phyloP scores from a whole-genome alignment of 371 early-diverging fungal genomes.

The Phascolomyces articulosus region DNA sequence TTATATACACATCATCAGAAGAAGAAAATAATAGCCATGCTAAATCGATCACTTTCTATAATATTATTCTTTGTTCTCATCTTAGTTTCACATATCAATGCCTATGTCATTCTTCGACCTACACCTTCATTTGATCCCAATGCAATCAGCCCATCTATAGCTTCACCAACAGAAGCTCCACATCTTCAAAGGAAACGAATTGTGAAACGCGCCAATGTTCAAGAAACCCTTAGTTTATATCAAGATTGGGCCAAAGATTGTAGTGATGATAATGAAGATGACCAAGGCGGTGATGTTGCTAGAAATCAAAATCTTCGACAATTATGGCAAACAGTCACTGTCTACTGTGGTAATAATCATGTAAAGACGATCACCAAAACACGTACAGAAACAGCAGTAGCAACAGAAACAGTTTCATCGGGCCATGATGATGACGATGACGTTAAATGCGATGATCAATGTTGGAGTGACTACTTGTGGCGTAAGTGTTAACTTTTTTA shows the following conservation, averaged over 20 bases:
- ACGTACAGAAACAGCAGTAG: constrained; percentile 19
- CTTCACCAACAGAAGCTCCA: constrained; percentile 2
- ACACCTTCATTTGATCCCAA: background rate
- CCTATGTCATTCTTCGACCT: background rate
- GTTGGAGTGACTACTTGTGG: constrained; percentile 50
- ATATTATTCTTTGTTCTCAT: background rate
- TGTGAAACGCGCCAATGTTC: constrained; percentile 27
- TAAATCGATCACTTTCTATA: background rate
- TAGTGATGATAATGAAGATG: constrained; percentile 12
- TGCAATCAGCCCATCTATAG: background rate
- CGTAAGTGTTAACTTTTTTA: constrained; percentile 31
- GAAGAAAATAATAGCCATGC: no score
- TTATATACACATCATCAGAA: background rate
- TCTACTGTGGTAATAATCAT: constrained; percentile 40
- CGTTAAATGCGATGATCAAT: constrained; percentile 28
- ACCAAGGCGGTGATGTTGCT: background rate
- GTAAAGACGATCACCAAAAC: constrained; percentile 40
- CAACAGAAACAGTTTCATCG: constrained; percentile 15
- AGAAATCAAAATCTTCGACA: constrained; percentile 15
- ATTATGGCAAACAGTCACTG: constrained; percentile 39
- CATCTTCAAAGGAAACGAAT: background rate
- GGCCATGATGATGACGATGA: constrained; percentile 12
- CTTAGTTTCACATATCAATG: background rate
- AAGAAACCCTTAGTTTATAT: constrained; percentile 30
- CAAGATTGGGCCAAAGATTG: constrained; percentile 39